A percentile compares a stretch with the other conserved stretches of the same genome.
These are phyloP conservation scores for Telfairia occidentalis DNA, from an alignment of 331 rosid species.

Conservation along the genomic window DNA sequence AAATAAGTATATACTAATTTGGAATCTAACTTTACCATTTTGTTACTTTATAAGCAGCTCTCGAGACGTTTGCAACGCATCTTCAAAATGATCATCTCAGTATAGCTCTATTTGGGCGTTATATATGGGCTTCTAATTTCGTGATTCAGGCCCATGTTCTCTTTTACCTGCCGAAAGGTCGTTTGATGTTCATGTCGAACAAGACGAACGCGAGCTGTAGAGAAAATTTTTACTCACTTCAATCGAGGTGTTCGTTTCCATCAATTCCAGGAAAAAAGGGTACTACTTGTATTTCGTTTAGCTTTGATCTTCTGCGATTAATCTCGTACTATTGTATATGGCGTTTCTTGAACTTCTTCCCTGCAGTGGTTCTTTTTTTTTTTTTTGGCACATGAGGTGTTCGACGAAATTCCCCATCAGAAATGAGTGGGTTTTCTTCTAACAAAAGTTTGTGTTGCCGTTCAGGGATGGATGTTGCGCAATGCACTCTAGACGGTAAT, in stretches of 20 bases:
- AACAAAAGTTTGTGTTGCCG: background rate
- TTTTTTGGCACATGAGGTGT: background rate
- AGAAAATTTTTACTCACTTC: background rate
- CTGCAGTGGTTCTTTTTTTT: background rate
- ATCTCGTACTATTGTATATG: background rate
- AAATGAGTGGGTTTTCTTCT: background rate
- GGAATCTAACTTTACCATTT: no score
- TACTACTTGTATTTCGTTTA: background rate
- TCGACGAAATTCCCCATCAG: constrained; percentile 4
- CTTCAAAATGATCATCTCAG: background rate
- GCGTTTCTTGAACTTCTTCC: background rate
- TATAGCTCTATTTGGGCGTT: background rate
- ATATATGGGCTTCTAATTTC: background rate
- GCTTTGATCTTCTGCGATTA: background rate
- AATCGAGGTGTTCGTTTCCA: background rate
- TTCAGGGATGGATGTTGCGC: constrained; percentile 58
- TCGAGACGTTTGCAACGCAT: no score
- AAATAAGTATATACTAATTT: no score
- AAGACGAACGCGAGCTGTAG: background rate
- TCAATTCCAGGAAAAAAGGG: background rate
- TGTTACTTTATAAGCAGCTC: no score
- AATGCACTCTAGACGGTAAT: constrained; percentile 67
- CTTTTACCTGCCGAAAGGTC: background rate
- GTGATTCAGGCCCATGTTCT: background rate
- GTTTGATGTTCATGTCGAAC: background rate